Conservation (phyloP, 495 filamentous ascomycete genomes). For the Hyaloscypha bicolor region DNA sequence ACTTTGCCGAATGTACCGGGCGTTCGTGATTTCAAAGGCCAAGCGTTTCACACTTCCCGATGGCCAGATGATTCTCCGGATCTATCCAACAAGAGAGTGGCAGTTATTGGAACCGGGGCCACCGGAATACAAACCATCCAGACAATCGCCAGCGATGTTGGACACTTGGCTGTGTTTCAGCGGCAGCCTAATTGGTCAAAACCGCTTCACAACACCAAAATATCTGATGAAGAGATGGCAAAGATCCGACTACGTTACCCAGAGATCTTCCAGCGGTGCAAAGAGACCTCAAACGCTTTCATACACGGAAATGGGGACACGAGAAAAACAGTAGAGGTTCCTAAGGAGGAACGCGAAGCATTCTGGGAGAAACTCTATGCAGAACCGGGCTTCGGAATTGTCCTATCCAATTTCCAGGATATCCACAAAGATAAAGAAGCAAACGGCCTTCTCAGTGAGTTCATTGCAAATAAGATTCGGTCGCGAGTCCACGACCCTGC, state of each 20-base stretch:
- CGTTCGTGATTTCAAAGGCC: constrained; percentile 43
- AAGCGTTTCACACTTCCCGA: constrained; percentile 48
- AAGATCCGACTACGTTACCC: constrained; percentile 45
- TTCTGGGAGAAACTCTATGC: constrained; percentile 50
- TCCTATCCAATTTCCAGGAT: constrained; percentile 54
- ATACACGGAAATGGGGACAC: constrained; percentile 30
- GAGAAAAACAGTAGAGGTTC: constrained; percentile 47
- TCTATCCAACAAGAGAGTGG: constrained; percentile 54
- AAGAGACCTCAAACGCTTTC: constrained; percentile 41
- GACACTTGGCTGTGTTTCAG: constrained; percentile 50
- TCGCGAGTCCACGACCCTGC: constrained; percentile 49
- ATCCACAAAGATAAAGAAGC: constrained; percentile 47
- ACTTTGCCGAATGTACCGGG: constrained; percentile 41
- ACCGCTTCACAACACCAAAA: constrained; percentile 47
- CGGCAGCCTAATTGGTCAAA: constrained; percentile 55
- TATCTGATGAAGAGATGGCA: constrained; percentile 47
- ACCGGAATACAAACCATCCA: constrained; percentile 54
- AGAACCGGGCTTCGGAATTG: constrained; percentile 53
- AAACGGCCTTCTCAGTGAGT: constrained; percentile 48
- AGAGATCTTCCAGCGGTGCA: constrained; percentile 46
- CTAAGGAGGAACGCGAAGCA: constrained; percentile 48
- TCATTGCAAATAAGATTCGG: constrained; percentile 45
- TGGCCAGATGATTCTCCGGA: constrained; percentile 53
- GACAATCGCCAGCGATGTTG: constrained; percentile 39
- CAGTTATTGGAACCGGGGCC: constrained; percentile 58